phyloP scores from a whole-genome alignment of 805 yeast genomes.

The Myxozyma melibiosi region DNA sequence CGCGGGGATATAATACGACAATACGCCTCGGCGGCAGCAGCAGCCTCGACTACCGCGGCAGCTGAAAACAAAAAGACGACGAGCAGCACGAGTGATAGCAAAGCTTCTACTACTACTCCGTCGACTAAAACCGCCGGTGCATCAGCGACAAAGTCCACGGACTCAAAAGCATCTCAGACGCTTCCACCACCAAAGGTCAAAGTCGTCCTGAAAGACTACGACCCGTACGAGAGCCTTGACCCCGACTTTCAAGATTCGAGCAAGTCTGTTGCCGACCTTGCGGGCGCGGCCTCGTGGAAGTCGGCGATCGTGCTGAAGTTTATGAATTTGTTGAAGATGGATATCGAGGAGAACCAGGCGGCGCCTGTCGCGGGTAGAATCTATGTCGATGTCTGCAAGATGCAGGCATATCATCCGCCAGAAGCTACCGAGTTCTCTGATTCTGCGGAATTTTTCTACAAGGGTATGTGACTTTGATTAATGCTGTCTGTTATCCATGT shows the following conservation, averaged over 20 bases:
- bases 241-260: constrained; percentile 5
- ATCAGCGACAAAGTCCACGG: no score
- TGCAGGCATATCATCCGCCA: constrained; percentile 57
- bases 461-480: constrained; percentile 37
- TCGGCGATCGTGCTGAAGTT: constrained; percentile 22
- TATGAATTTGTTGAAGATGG: constrained; percentile 59
- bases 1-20: no score
- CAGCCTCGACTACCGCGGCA: neutral
- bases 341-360: constrained; percentile 89
- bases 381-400: constrained; percentile 84
- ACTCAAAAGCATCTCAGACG: constrained; percentile 22
- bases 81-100: neutral
- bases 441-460: constrained; percentile 82
- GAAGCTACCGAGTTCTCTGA: constrained; percentile 68
- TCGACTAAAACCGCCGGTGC: neutral
- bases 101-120: neutral
- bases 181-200: constrained; percentile 16
- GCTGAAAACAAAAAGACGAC: neutral
- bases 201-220: constrained; percentile 10
- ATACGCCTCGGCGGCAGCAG: neutral
- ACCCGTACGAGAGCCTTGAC: constrained; percentile 17
- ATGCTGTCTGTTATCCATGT: neutral
- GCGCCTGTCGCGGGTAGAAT: constrained; percentile 92
- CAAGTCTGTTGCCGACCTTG: constrained; percentile 21
- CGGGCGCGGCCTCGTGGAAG: constrained; percentile 26